Evolutionary conservation across 495 filamentous ascomycete species (phyloP), one percentile per base, ranked within the genome.

Genomic region (Talaromyces nanjingensis): DNA sequence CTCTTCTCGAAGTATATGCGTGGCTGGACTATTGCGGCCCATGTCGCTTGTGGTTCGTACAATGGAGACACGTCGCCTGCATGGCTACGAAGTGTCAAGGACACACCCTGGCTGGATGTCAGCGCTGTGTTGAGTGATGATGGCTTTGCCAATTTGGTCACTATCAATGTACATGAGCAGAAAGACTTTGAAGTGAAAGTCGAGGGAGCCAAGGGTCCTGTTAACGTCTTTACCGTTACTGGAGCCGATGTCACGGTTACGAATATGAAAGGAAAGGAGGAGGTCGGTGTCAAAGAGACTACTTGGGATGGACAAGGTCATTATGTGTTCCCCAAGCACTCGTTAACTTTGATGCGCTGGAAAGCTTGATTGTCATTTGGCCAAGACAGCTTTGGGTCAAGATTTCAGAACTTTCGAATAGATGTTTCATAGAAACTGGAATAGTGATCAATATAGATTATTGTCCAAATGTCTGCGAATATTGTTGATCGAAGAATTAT

Each of bases 1-100:
- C 77, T 91, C 20, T 92, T 89, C 67, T 84, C 83, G 67, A 80
- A 79, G 65, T 91, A 87, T 67, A 92, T 92, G 90, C 83, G 87
- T 27, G 90, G 89, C 6, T 80, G 81, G 71, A 88, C 86, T 0
- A 69, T 93, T 12, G 81, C 79, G 8, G 72, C 82, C 29, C 85
- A 91, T 74, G 80, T 91, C 12, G 75, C 79, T 12, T 78, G 78
- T 65, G 76, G 75, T 0, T 79, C 79, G 6, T 92, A 90, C 68
- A 78, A 81, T 59, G 90, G 89, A 4, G 76, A 76, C 53, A 91
- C 88, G 6, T 73, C 81, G 47, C 88, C 89, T 9, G 72, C 70
- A 39, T 91, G 88, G 88, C 71, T 91, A 16, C 75, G 84, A 47
- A 80, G 80, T 4, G 78, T 83, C 5, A 77, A 89, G 69, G 86